Evolutionary conservation across 441 rosid species (phyloP).

Genomic region (Populus hybrid): DNA sequence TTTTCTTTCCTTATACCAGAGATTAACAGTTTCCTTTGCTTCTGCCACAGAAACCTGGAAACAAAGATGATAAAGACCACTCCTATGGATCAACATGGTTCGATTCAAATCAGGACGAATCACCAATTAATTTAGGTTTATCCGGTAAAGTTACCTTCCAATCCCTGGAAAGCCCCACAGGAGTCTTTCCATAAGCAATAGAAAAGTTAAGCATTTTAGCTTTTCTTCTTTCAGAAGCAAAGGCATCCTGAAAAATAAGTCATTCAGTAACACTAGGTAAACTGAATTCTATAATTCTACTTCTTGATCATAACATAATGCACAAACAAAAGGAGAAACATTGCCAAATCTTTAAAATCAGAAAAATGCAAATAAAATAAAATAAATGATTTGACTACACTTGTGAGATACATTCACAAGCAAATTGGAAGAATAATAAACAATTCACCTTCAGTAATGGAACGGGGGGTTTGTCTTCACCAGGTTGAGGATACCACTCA

Average conservation of each 20-base stretch:
- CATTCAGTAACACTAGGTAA: not conserved
- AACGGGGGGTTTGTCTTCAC: constrained; percentile 91
- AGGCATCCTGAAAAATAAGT: constrained; percentile 63
- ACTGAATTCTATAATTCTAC: not conserved
- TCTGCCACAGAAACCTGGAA: constrained; percentile 79
- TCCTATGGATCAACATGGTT: constrained; percentile 18
- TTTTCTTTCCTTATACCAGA: constrained; percentile 88
- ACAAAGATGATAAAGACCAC: constrained; percentile 11
- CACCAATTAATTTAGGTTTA: constrained; percentile 8
- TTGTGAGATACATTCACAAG: not conserved
- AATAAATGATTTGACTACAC: constrained; percentile 5
- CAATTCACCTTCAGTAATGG: constrained; percentile 78
- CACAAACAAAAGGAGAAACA: not conserved
- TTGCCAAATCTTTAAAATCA: not conserved
- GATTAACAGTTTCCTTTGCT: constrained; percentile 78
- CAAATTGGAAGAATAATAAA: constrained; percentile 6
- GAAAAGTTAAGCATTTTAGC: constrained; percentile 99
- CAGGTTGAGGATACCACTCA: constrained; percentile 94
- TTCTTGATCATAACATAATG: not conserved
- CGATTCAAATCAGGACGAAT: constrained; percentile 11
- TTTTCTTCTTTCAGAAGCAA: constrained; percentile 92
- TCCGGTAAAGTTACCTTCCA: constrained; percentile 72
- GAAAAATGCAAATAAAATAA: not conserved
- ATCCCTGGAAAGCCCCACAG: constrained; percentile 84
- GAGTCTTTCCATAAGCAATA: constrained; percentile 96